Evolutionary conservation across 352 stramenopile species (phyloP).

Genomic region (Phytophthora parvispora): DNA sequence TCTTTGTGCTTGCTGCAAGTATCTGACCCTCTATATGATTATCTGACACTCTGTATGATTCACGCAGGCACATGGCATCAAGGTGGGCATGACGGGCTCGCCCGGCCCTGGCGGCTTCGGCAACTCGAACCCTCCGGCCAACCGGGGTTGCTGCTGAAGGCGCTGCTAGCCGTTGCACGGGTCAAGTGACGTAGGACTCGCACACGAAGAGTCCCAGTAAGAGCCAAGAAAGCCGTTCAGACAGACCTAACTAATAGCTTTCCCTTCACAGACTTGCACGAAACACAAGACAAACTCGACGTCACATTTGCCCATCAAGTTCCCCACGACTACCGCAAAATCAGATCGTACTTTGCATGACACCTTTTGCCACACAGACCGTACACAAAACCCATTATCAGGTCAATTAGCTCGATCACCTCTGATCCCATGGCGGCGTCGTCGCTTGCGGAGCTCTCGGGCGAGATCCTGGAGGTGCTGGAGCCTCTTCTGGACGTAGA

Average conservation of each 20-base stretch:
- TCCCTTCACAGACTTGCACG: conserved; percentile 2
- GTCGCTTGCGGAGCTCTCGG: conserved; percentile 39
- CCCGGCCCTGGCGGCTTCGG: conserved; percentile 82
- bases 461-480: conserved; percentile 51
- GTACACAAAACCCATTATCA: conserved; percentile 26
- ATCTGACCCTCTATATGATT: neutral
- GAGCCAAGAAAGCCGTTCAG: conserved; percentile 15
- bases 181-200: conserved; percentile 10
- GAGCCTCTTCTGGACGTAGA: conserved; percentile 41
- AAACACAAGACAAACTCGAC: neutral
- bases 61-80: conserved; percentile 86
- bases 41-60: neutral
- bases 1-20: too few relatives aligned
- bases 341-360: neutral
- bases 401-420: neutral
- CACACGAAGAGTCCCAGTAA: neutral
- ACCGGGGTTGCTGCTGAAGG: conserved; percentile 85
- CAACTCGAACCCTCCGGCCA: conserved; percentile 76
- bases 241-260: conserved; percentile 26
- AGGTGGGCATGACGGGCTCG: conserved; percentile 90
- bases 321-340: neutral
- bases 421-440: neutral
- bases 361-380: neutral
- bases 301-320: conserved; percentile 2
- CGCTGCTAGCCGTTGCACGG: conserved; percentile 3